These are phyloP conservation scores for Orbilia quercus DNA, from an alignment of 2,329 filamentous ascomycete species.

Conservation along the genomic window DNA sequence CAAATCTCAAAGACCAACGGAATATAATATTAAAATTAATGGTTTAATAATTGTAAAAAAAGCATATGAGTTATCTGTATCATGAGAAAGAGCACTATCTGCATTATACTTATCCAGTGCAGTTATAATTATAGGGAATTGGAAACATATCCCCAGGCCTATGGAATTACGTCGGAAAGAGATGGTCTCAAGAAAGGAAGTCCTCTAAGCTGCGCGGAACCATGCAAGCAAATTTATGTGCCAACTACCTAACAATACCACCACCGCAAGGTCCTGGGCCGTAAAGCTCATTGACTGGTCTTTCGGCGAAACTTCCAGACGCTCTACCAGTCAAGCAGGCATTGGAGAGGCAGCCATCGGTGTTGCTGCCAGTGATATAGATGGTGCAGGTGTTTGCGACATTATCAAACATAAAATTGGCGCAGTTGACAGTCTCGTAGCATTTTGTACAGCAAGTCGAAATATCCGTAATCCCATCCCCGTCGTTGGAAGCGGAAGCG, in stretches of 20 bases:
- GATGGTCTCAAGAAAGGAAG: background rate
- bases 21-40: no score
- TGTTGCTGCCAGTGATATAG: background rate
- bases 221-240: background rate
- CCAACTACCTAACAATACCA: slow-evolving; percentile 1
- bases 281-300: slow-evolving; percentile 27
- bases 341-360: slow-evolving; percentile 5
- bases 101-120: no score
- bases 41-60: no score
- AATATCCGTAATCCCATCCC: slow-evolving; percentile 1
- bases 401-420: slow-evolving; percentile 36
- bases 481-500: background rate
- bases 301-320: background rate
- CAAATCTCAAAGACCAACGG: no score
- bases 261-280: slow-evolving; percentile 35
- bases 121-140: no score
- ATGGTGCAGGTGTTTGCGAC: slow-evolving; percentile 5
- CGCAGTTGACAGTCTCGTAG: slow-evolving; percentile 9
- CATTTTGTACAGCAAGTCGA: slow-evolving; percentile 22
- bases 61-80: no score
- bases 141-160: no score
- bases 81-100: no score
- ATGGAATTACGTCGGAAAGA: background rate
- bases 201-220: background rate
- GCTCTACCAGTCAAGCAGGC: slow-evolving; percentile 9